phyloP scores from a whole-genome alignment of 768 basidiomycete genomes.

The Leccinellum rugosiceps region DNA sequence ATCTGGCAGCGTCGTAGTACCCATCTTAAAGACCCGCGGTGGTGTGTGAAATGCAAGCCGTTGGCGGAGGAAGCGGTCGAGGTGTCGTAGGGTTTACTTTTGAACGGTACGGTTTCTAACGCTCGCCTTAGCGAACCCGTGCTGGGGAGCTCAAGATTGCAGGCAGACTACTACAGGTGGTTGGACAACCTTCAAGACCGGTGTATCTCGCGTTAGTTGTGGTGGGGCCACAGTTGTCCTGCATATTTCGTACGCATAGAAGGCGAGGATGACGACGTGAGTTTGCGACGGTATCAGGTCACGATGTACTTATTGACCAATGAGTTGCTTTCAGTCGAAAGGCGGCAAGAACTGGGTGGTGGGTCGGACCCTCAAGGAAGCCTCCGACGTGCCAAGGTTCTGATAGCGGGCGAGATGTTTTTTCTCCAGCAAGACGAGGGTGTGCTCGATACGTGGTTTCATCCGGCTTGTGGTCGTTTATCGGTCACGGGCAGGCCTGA shows the following conservation, averaged over 20 bases:
- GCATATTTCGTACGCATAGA: slow-evolving; percentile 90
- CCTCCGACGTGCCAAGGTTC: slow-evolving; percentile 63
- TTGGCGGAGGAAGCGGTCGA: slow-evolving; percentile 87
- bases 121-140: slow-evolving; percentile 64
- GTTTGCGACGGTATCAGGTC: slow-evolving; percentile 16
- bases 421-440: slow-evolving; percentile 91
- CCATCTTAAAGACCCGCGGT: slow-evolving; percentile 94
- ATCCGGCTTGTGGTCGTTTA: slow-evolving; percentile 92
- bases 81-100: slow-evolving; percentile 37
- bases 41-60: slow-evolving; percentile 96
- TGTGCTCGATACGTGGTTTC: slow-evolving; percentile 99
- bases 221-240: slow-evolving; percentile 98
- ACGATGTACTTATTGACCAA: neutral
- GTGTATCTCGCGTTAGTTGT: slow-evolving; percentile 98
- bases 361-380: slow-evolving; percentile 77
- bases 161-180: slow-evolving; percentile 96
- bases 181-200: slow-evolving; percentile 94
- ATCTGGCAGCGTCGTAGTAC: slow-evolving; percentile 95
- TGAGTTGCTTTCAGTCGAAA: slow-evolving; percentile 39
- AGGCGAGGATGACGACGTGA: slow-evolving; percentile 64
- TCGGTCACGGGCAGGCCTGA: slow-evolving; percentile 98
- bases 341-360: slow-evolving; percentile 91
- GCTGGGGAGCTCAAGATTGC: slow-evolving; percentile 83
- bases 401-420: slow-evolving; percentile 67
- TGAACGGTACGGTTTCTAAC: neutral